Evolutionary conservation across 345 rosid species (phyloP), one percentile per base, ranked within the genome.

Genomic region (Eucalyptus tenuipes): DNA sequence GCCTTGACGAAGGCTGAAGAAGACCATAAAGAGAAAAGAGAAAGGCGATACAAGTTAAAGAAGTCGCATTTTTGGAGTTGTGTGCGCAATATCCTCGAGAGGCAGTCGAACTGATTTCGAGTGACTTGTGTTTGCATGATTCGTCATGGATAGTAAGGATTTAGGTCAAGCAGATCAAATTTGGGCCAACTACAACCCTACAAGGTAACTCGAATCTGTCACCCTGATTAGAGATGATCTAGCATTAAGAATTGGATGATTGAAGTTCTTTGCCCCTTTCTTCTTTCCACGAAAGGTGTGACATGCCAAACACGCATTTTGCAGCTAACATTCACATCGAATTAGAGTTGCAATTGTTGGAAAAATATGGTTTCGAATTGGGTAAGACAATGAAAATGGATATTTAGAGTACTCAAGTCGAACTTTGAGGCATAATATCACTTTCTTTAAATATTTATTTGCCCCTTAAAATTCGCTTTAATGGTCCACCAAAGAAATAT

Each of bases 11-110:
- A 53, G 59, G 12, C 4, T 22, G 25, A 53, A 53, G 2, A 22
- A 22, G 27, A 8, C 11, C 25, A 8, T 22, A 0, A 22, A 22
- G 11, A 22, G 11, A 53, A 53, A 4, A 22, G 22, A 50, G 53
- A 9, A 25, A 10, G n/a, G 31, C 2, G 0, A 11, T 10, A 59
- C 2, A 3, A 25, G 16, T 61, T 66, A 66, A 66, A 55, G 75
- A n/a, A 64, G 40, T n/a, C 16, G 15, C 33, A 12, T 61, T 61
- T 27, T 13, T 61, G 0, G 4, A 59, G 0, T 0, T 25, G 15
- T 57, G 7, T 7, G 8, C 0, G 16, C 5, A 6, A 8, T 8
- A 64, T 64, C 40, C 37, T n/a, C 1, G 10, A 14, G 10, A n/a
- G 20, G 10, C 1, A 14, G 10, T n/a, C 10, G 20, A n/a, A 64